These are phyloP conservation scores for Mycena amicta DNA, from an alignment of 768 basidiomycete genomes.

Conservation along the genomic window DNA sequence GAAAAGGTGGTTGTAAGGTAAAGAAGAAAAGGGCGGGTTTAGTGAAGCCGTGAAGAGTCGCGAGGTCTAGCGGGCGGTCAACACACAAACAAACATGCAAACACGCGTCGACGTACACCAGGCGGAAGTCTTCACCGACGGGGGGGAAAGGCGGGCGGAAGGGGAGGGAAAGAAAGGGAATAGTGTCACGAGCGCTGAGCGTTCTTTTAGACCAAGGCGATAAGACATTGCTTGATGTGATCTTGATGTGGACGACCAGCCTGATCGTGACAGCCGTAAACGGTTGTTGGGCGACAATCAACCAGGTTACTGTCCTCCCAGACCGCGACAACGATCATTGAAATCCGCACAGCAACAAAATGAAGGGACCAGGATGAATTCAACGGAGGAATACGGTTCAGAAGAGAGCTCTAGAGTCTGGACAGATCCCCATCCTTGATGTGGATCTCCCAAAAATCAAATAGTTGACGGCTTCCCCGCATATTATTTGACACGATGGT, in stretches of 20 bases:
- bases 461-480: no score
- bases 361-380: background rate
- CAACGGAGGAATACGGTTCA: background rate
- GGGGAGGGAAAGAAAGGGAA: constrained; percentile 10
- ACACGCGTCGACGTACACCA: constrained; percentile 15
- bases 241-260: background rate
- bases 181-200: background rate
- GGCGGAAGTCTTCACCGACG: constrained; percentile 20
- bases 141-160: constrained; percentile 14
- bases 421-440: no score
- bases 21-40: constrained; percentile 23
- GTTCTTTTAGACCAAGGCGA: constrained; percentile 13
- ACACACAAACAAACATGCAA: background rate
- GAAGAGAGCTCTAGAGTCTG: no score
- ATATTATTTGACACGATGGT: no score
- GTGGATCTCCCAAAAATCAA: no score
- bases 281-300: constrained; percentile 21
- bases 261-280: background rate
- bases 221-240: background rate
- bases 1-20: constrained; percentile 14
- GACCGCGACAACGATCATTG: background rate
- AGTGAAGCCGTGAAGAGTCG: constrained; percentile 25
- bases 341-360: background rate
- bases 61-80: constrained; percentile 18
- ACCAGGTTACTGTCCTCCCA: background rate